Conservation (phyloP, 2,329 filamentous ascomycete genomes). For the Mycosphaerelloides madeirae region DNA sequence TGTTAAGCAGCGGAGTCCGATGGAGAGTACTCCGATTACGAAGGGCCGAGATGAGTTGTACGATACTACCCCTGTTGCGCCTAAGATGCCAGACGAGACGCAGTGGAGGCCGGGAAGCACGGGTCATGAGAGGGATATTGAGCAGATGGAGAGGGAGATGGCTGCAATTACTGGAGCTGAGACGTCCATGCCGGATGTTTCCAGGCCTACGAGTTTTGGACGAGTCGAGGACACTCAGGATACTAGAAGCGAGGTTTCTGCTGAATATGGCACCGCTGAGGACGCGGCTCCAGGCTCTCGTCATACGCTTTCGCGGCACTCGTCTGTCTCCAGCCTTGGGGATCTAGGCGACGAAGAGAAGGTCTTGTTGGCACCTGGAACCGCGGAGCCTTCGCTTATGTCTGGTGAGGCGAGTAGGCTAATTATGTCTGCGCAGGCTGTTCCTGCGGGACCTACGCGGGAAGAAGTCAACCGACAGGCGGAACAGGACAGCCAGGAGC, state of each 20-base stretch:
- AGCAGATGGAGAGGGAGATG: slow-evolving; percentile 10
- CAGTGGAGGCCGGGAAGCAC: not conserved
- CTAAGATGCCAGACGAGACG: not conserved
- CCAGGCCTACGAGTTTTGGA: too few relatives aligned
- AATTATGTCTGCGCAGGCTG: slow-evolving; percentile 14
- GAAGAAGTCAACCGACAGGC: too few relatives aligned
- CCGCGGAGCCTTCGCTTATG: too few relatives aligned
- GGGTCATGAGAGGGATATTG: slow-evolving; percentile 13
- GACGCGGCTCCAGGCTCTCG: slow-evolving; percentile 11
- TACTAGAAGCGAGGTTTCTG: slow-evolving; percentile 22
- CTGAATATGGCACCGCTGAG: slow-evolving; percentile 12
- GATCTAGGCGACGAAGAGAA: not conserved
- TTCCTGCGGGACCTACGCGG: slow-evolving; percentile 9
- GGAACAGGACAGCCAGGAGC: not conserved
- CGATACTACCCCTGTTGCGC: slow-evolving; percentile 1
- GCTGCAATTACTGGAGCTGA: slow-evolving; percentile 3
- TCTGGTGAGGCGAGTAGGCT: not conserved
- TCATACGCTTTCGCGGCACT: slow-evolving; percentile 15
- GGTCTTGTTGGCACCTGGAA: too few relatives aligned
- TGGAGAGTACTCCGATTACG: not conserved
- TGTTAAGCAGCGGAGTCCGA: slow-evolving; percentile 5
- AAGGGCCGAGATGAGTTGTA: not conserved
- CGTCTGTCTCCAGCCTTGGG: slow-evolving; percentile 27
- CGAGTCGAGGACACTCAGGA: slow-evolving; percentile 10
- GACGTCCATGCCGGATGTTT: not conserved